Base-by-base conservation (phyloP, 148 eudicot genomes). In the Cornus controversa region DNA sequence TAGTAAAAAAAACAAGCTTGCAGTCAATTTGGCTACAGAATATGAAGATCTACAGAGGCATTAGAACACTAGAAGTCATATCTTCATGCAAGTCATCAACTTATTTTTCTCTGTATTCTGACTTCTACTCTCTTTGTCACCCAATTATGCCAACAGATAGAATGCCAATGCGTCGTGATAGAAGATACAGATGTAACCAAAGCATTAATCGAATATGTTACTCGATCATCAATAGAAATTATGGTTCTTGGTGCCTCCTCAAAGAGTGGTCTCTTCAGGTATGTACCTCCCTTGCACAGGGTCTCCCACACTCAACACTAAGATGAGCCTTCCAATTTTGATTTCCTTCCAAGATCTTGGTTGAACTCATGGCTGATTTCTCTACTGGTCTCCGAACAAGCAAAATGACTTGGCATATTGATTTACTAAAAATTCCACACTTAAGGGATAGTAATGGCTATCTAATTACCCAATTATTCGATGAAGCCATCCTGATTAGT, bases 121-220 rank as follows among this genome's bases (percentile, higher is more conserved):
- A 20, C 64, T 60, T n/a, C 24, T 60, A n/a, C 31, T 40, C 31
- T 40, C 47, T 45, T 6, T 74, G 64, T 23, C 28, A 34, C 10
- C 10, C 53, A 70, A 74, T 74, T 54, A 31, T 50, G 23, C 57
- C 7, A 63, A 37, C 84, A 95, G 98, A 86, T 93, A 72, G 87
- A 87, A 72, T 91, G 93, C 82, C 85, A 78, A 3, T 94, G 90
- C 69, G 76, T 93, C 11, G 86, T 91, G 79, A 79, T 93, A 25
- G 97, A 95, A 78, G 96, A 93, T 37, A 63, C 92, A 36, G 96
- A 95, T 75, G 86, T 93, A 58, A 70, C 82, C 26, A 91, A 84
- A 80, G 97, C 91, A 25, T 54, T 94, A 37, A 50, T 84, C 18
- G 94, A 94, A 54, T 94, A 73, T 77, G 90, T 86, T 47, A 82